Conservation (phyloP, 331 rosid species). For the Stylosanthes scabra region DNA sequence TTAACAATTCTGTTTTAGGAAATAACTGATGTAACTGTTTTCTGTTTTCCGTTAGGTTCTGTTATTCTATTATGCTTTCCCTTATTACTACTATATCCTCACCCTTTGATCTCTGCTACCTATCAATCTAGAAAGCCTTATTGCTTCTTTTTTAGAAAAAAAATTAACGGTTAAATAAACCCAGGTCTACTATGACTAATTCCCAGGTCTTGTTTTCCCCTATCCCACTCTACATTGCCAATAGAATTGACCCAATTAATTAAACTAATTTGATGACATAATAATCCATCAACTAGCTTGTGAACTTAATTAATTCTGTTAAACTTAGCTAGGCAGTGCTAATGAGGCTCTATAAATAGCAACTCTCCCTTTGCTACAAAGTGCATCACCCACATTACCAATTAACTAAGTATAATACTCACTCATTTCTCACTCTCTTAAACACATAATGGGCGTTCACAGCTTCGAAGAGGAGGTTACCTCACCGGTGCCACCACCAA, state of each 20-base stretch:
- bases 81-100: no score
- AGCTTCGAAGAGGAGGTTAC: slow-evolving; percentile 3
- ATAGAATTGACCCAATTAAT: neutral
- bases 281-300: neutral
- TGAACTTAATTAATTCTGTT: neutral
- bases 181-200: slow-evolving; percentile 3
- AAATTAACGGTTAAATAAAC: no score
- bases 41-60: no score
- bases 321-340: neutral
- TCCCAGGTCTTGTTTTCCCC: neutral
- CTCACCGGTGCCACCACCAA: slow-evolving; percentile 52
- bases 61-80: no score
- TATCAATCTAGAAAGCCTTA: no score
- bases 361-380: neutral
- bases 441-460: slow-evolving; percentile 40
- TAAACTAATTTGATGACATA: neutral
- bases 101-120: no score
- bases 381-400: slow-evolving; percentile 12
- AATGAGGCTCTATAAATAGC: slow-evolving; percentile 31
- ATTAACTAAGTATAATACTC: neutral
- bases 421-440: no score
- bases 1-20: no score
- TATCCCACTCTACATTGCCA: neutral
- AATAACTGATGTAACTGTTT: no score
- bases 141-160: no score